Evolutionary conservation across 495 filamentous ascomycete species (phyloP), one percentile per base, ranked within the genome.

Genomic region (Xylaria scruposa): DNA sequence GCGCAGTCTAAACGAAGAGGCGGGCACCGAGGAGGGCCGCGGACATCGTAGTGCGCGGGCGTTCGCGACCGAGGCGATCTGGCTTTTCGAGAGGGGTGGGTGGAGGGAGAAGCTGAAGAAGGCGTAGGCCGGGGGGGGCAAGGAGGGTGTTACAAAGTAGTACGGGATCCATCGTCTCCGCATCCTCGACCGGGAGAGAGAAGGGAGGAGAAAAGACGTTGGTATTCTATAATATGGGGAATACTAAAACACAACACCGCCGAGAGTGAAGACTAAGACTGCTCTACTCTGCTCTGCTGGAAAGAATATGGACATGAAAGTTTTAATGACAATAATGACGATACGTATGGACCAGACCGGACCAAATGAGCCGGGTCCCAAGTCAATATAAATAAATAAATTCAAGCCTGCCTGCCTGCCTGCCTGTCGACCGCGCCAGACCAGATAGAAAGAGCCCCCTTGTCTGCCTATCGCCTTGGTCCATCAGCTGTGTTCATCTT

Each of bases 11-110:
- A 80, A 90, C 72, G 87, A 89, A 49, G 93, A 92, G 71, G 92
- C 91, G 40, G 70, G 56, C 17, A 79, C 79, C 46, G 83, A 83
- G 70, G 84, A 83, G 26, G 85, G 87, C 1, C 78, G 77, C n/a
- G 87, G 87, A 0, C 87, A 89, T 76, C 67, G 83, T 61, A 87
- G 91, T 76, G 90, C 91, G 26, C 88, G 89, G 74, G 90, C 90
- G 2, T 96, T 93, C 88, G 96, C 96, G 46, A 89, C 90, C 24
- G 96, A 99, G 81, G 94, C 95, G 36, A 83, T 97, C 40, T 98
- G 96, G 95, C 78, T 97, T 54, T 96, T 92, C 88, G 89, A 93
- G 83, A 93, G 91, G 82, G 93, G 94, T 0, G 93, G 94, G 0
- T 86, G 84, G 84, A 82, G 88, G 86, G 79, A 82, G 84, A 78